phyloP scores from a whole-genome alignment of 495 filamentous ascomycete genomes.

The Podospora australis region DNA sequence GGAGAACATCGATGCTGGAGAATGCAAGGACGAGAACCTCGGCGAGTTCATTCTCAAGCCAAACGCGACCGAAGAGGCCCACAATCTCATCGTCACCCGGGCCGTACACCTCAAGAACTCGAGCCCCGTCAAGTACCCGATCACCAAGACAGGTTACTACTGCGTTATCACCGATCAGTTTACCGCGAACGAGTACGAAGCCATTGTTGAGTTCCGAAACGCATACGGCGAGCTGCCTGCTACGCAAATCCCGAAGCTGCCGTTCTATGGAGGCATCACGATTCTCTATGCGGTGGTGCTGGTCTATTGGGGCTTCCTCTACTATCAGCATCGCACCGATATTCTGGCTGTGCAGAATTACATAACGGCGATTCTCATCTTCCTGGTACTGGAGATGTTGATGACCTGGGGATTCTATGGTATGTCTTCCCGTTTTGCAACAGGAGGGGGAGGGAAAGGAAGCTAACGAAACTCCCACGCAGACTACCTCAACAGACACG shows the following conservation, averaged over 20 bases:
- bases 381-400: constrained; percentile 89
- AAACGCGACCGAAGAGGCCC: constrained; percentile 62
- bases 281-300: constrained; percentile 88
- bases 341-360: constrained; percentile 99
- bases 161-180: constrained; percentile 76
- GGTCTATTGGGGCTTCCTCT: constrained; percentile 82
- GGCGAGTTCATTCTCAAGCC: constrained; percentile 79
- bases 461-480: constrained; percentile 3
- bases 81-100: constrained; percentile 65
- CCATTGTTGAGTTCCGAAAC: constrained; percentile 85
- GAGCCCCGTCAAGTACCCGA: constrained; percentile 65
- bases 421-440: constrained; percentile 18
- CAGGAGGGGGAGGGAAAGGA: too few species aligned
- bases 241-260: constrained; percentile 91
- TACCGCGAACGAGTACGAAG: constrained; percentile 59
- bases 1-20: constrained; percentile 53
- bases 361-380: constrained; percentile 93
- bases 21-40: constrained; percentile 66
- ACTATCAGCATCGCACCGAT: constrained; percentile 88
- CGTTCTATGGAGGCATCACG: constrained; percentile 92
- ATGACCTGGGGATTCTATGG: constrained; percentile 98
- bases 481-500: constrained; percentile 90
- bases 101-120: constrained; percentile 78
- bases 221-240: constrained; percentile 94
- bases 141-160: constrained; percentile 90